A percentile compares a stretch with the other conserved stretches of the same genome.
These are phyloP conservation scores for Camellia sinensis DNA, from an alignment of 148 eudicot genomes.

Conservation along the genomic window DNA sequence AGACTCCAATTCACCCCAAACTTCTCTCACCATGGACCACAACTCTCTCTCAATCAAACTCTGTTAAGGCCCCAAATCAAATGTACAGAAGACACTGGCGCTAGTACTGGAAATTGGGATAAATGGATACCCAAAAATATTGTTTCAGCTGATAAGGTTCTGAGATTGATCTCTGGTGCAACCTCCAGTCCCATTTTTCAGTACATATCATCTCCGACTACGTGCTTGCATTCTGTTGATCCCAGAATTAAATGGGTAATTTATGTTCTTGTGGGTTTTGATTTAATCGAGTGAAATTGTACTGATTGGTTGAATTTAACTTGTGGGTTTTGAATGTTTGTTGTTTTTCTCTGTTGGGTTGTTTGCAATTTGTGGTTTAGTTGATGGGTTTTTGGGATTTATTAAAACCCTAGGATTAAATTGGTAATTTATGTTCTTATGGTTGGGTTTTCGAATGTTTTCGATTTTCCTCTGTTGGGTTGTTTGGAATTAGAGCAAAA, in stretches of 20 bases:
- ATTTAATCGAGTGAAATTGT: not conserved
- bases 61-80: constrained; percentile 20
- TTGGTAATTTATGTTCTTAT: no score
- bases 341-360: not conserved
- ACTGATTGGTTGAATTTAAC: not conserved
- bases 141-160: constrained; percentile 57
- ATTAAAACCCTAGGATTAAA: no score
- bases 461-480: no score
- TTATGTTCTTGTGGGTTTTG: not conserved
- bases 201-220: constrained; percentile 71
- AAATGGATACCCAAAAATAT: constrained; percentile 41
- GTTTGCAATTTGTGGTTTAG: constrained; percentile 5
- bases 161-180: constrained; percentile 70
- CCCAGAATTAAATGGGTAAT: constrained; percentile 30
- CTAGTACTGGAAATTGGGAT: constrained; percentile 32
- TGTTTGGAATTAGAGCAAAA: not conserved
- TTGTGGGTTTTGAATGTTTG: constrained; percentile 2
- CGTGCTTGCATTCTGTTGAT: constrained; percentile 37
- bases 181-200: constrained; percentile 92
- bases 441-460: no score
- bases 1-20: constrained; percentile 3
- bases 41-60: constrained; percentile 1
- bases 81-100: constrained; percentile 20
- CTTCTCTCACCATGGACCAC: not conserved
- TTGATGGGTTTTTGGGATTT: not conserved